A percentile compares a stretch with the other conserved stretches of the same genome.
These are phyloP conservation scores for Euphorbia celastroides DNA, from an alignment of 441 rosid genomes.

Conservation along the genomic window DNA sequence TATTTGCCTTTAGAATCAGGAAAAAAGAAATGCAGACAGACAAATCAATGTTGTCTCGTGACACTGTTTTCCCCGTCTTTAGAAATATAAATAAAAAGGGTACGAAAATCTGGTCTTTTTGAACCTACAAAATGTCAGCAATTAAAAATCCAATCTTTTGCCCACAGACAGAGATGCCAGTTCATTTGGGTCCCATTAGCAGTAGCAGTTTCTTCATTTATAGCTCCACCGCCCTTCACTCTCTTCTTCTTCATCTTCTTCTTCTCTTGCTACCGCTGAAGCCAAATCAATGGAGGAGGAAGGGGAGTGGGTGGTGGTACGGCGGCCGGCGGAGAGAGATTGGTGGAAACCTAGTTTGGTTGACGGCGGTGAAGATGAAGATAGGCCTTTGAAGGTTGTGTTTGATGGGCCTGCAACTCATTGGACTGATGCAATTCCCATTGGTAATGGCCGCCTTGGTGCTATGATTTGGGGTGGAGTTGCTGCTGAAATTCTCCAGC, in stretches of 20 bases:
- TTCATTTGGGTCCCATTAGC: conserved; percentile 14
- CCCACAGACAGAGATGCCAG: not conserved
- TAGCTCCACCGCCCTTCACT: not conserved
- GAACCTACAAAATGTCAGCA: not conserved
- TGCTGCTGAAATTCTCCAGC: conserved; percentile 61
- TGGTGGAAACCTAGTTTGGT: conserved; percentile 33
- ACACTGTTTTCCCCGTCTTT: too few relatives aligned
- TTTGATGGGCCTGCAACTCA: conserved; percentile 58
- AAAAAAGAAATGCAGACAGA: too few relatives aligned
- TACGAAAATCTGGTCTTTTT: too few relatives aligned
- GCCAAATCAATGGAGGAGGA: conserved; percentile 15
- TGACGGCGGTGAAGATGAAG: conserved; percentile 21
- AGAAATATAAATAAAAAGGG: too few relatives aligned
- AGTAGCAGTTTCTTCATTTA: conserved; percentile 3
- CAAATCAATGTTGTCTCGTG: too few relatives aligned
- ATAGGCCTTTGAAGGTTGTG: conserved; percentile 49
- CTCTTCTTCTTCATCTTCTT: not conserved
- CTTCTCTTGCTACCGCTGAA: not conserved
- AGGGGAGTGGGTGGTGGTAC: conserved; percentile 51
- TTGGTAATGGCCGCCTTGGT: conserved; percentile 92
- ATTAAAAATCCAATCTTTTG: not conserved
- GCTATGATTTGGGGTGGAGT: conserved; percentile 93
- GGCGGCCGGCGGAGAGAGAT: conserved; percentile 38
- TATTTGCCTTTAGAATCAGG: too few relatives aligned
- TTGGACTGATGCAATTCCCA: conserved; percentile 88